phyloP scores from a whole-genome alignment of 2,329 filamentous ascomycete genomes.

The Hawksworthiomyces lignivorus region DNA sequence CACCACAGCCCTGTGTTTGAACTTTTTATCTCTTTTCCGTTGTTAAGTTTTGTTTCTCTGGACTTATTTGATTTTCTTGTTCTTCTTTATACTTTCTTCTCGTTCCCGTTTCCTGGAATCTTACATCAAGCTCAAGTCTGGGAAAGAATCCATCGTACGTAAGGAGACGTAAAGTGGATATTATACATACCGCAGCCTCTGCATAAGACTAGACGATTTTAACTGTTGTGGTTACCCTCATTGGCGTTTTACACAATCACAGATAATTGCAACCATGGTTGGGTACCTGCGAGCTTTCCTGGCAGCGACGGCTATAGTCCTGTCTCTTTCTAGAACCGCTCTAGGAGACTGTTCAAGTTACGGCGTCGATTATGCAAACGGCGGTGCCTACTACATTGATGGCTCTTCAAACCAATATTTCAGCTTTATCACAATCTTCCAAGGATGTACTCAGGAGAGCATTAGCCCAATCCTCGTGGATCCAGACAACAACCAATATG shows the following conservation, averaged over 20 bases:
- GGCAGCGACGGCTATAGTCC: slow-evolving; percentile 15
- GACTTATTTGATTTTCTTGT: no score
- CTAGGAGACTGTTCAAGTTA: slow-evolving; percentile 26
- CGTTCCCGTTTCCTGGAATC: background rate
- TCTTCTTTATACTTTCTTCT: background rate
- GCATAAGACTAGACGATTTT: no score
- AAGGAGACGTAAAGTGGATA: no score
- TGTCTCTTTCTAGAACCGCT: slow-evolving; percentile 15
- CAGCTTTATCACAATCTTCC: slow-evolving; percentile 30
- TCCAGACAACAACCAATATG: slow-evolving; percentile 25
- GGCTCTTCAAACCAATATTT: slow-evolving; percentile 29
- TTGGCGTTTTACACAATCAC: no score
- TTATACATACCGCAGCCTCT: no score
- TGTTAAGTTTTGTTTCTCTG: no score
- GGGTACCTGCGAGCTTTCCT: slow-evolving; percentile 13
- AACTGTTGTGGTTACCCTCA: no score
- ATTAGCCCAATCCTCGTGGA: slow-evolving; percentile 28
- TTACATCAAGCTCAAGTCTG: no score
- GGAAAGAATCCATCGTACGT: no score
- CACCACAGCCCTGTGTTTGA: no score
- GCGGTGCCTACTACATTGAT: slow-evolving; percentile 31
- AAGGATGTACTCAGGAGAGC: slow-evolving; percentile 27
- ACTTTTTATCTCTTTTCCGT: no score
- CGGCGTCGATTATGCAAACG: slow-evolving; percentile 31
- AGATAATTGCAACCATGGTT: slow-evolving; percentile 18